These are phyloP conservation scores for Bolboschoenoplectus hybrid DNA, from an alignment of 202 grass and related monocot genomes.

Conservation along the genomic window DNA sequence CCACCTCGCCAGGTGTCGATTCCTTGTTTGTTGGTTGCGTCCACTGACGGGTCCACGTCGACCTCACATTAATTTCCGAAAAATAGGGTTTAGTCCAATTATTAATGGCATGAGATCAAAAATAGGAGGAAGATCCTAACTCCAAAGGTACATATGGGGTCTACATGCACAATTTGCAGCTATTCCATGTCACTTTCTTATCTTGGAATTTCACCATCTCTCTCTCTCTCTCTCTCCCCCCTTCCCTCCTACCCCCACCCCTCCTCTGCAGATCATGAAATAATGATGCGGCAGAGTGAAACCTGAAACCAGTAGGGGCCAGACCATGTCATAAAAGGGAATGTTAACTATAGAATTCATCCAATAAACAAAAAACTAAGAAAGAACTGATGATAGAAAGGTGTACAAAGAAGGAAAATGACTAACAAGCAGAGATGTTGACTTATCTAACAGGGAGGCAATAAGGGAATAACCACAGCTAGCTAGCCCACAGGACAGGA, in stretches of 20 bases:
- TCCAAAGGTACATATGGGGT: slow-evolving; percentile 38
- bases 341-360: slow-evolving; percentile 33
- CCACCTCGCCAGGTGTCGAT: slow-evolving; percentile 13
- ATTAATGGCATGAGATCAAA: slow-evolving; percentile 34
- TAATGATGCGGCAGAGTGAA: slow-evolving; percentile 38
- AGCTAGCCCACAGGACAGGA: slow-evolving; percentile 23
- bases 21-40: slow-evolving; percentile 25
- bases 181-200: slow-evolving; percentile 45
- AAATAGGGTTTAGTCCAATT: slow-evolving; percentile 34
- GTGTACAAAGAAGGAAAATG: slow-evolving; percentile 31
- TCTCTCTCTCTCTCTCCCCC: background rate
- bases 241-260: background rate
- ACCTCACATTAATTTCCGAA: slow-evolving; percentile 19
- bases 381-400: background rate
- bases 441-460: slow-evolving; percentile 16
- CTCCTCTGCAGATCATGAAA: slow-evolving; percentile 17
- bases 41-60: background rate
- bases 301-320: slow-evolving; percentile 34
- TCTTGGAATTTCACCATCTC: slow-evolving; percentile 32
- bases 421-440: slow-evolving; percentile 35
- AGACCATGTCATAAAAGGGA: slow-evolving; percentile 36
- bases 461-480: slow-evolving; percentile 35
- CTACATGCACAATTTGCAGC: slow-evolving; percentile 38
- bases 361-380: background rate
- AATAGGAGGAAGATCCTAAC: slow-evolving; percentile 28